Evolutionary conservation across 108 stramenopile genomes (phyloP), one percentile per base, ranked within the genome.

Genomic region (Cyclotella baltica): DNA sequence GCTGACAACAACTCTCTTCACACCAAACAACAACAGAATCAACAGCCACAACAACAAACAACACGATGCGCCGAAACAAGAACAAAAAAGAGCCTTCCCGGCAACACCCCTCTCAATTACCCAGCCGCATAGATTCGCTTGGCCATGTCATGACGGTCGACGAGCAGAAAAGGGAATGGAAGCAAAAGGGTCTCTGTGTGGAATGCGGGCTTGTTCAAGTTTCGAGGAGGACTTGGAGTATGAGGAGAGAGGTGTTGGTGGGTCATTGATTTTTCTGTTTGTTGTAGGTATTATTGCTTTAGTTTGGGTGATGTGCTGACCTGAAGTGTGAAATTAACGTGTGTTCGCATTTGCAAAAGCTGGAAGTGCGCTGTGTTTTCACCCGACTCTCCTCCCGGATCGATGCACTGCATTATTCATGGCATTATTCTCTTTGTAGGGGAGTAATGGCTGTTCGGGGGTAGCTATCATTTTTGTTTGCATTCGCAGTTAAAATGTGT

Each of bases 161-260:
- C 8, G 75, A 76, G 28, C 55, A 46, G 16, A 19, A 1, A 31
- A 10, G 34, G 22, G 53, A 46, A 11, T 57, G 75, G 33, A 52
- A 36, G 25, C 46, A 48, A 37, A 15, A 23, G 47, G 75, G 75
- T 10, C 28, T 56, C 11, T 76, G 75, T 37, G 35, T 46, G 2
- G 35, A 61, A 13, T 76, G 75, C 19, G 75, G 75, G 0, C 35
- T 76, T 31, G 67, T 76, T 8, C 25, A 33, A 18, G 68, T 57
- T 6, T 40, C 46, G 25, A 47, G 22, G 16, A 59, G 28, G 13
- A 6, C 2, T 16, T 37, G 51, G 4, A 59, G 59, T 0, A 46
- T 57, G 34, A 70, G 37, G 69, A 57, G 3, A 16, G 51, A 30
- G 67, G 67, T 50, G 43, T 48, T 46, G 67, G 33, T 58, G 57